Conservation (phyloP, 1,284 basidiomycete genomes). For the Cryptococcus sp. region DNA sequence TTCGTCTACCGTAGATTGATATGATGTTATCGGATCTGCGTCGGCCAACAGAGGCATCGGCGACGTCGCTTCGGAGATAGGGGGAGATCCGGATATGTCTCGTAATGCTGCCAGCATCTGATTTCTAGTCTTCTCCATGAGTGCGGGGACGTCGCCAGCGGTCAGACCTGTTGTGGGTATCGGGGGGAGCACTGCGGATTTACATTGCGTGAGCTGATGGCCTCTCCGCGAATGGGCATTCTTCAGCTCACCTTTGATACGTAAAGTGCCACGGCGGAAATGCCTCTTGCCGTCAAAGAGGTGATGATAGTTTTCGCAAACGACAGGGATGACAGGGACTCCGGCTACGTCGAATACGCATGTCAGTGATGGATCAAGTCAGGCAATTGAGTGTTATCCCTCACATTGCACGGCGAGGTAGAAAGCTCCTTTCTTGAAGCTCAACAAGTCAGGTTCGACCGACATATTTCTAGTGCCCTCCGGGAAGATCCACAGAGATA, state of each 20-base stretch:
- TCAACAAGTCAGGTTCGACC: conserved; percentile 67
- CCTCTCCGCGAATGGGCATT: conserved; percentile 59
- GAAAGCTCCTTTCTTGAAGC: conserved; percentile 98
- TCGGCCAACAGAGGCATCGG: conserved; percentile 26
- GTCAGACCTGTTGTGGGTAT: conserved; percentile 56
- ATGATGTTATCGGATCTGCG: conserved; percentile 5
- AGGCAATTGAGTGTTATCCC: neutral
- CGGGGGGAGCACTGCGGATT: conserved; percentile 55
- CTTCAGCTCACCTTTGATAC: conserved; percentile 70
- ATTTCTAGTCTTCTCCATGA: conserved; percentile 54
- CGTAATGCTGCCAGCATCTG: conserved; percentile 53
- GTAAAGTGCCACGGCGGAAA: conserved; percentile 78
- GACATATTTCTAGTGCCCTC: conserved; percentile 83
- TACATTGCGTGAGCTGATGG: conserved; percentile 62
- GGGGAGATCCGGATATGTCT: conserved; percentile 30
- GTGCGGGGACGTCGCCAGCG: conserved; percentile 51
- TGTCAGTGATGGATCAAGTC: conserved; percentile 1
- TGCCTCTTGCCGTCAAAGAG: conserved; percentile 73
- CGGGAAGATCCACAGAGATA: conserved; percentile 88
- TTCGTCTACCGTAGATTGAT: conserved; percentile 15
- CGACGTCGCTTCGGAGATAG: conserved; percentile 11
- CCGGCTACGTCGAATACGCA: conserved; percentile 31
- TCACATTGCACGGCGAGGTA: conserved; percentile 83
- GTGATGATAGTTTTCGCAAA: conserved; percentile 91
- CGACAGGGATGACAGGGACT: conserved; percentile 85